Evolutionary conservation across 73 alveolate species (phyloP), one percentile per base, ranked within the genome.

Genomic region (Symbiodinium pilosum): DNA sequence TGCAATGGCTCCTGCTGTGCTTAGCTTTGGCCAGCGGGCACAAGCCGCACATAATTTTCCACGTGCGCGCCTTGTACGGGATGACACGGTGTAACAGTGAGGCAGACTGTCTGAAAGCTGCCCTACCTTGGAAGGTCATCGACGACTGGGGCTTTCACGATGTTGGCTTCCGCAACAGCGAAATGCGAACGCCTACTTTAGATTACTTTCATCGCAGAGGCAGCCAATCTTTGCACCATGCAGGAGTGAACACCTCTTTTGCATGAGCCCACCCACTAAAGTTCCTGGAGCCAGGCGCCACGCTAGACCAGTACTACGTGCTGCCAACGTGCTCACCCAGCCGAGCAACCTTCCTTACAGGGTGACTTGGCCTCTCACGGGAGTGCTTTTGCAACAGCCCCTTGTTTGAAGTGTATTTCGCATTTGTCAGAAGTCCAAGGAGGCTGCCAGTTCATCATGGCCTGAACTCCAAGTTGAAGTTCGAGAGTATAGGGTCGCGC

Each of bases 101-200:
- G 28, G 32, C 1, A 54, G 21, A 0, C 32, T 24, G 73, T 11
- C 30, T 54, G 73, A 54, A 26, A 16, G n/a, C n/a, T n/a, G n/a
- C 26, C 30, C 12, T 11, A 54, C 32, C 73, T 26, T 28, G 81
- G 7, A 11, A 88, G 95, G 43, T 88, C 95, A 59, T 88, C 95
- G 95, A 88, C 43, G 95, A 88, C 54, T 88, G 95, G 95, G 95
- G 95, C 47, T 88, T 40, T 39, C 95, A 88, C 44, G 95, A 88
- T 47, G 64, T 88, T 38, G 95, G 95, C 86, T 88, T 88, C 95
- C 95, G 95, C 14, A 51, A 54, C 36, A 5, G n/a, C 26, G 39
- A 59, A 86, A 88, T 88, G 95, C 81, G 73, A 39, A 88, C 95
- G 20, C 95, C 95, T 11, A 88, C 95, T 39, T 54, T 88, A 43